These are phyloP conservation scores for Prinsepia uniflora DNA, from an alignment of 306 rosid genomes.

Conservation along the genomic window DNA sequence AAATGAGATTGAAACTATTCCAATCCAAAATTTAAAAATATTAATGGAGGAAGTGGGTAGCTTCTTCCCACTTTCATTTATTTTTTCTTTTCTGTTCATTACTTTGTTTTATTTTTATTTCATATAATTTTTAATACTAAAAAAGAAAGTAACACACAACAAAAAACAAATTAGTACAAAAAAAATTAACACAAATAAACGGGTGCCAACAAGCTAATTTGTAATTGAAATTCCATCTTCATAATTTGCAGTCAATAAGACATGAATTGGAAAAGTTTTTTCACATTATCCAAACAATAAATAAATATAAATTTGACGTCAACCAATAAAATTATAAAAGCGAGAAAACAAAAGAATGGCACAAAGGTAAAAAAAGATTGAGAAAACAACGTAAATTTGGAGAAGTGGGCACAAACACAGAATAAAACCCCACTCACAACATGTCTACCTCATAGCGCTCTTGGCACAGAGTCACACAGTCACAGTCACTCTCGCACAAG, in stretches of 20 bases:
- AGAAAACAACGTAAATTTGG: slow-evolving; percentile 25
- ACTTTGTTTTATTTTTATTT: too few relatives aligned
- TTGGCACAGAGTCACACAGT: neutral
- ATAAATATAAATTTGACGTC: neutral
- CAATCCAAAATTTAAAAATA: too few relatives aligned
- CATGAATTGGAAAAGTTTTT: neutral
- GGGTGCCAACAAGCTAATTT: too few relatives aligned
- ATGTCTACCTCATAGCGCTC: slow-evolving; percentile 16
- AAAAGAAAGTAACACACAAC: too few relatives aligned
- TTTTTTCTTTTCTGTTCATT: too few relatives aligned
- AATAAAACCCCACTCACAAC: slow-evolving; percentile 45
- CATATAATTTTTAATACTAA: too few relatives aligned
- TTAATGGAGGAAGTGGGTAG: too few relatives aligned
- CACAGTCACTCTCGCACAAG: slow-evolving; percentile 9
- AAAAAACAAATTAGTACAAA: too few relatives aligned
- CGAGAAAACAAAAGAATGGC: slow-evolving; percentile 29
- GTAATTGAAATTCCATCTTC: neutral
- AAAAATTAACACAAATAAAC: too few relatives aligned
- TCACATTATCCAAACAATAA: neutral
- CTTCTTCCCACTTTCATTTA: too few relatives aligned
- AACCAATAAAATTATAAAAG: slow-evolving; percentile 10
- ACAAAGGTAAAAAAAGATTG: slow-evolving; percentile 26
- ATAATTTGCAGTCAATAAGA: neutral
- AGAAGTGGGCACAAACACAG: slow-evolving; percentile 16
- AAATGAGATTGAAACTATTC: too few relatives aligned